Evolutionary conservation across 1,284 basidiomycete species (phyloP).

Genomic region (Tilletia indica): DNA sequence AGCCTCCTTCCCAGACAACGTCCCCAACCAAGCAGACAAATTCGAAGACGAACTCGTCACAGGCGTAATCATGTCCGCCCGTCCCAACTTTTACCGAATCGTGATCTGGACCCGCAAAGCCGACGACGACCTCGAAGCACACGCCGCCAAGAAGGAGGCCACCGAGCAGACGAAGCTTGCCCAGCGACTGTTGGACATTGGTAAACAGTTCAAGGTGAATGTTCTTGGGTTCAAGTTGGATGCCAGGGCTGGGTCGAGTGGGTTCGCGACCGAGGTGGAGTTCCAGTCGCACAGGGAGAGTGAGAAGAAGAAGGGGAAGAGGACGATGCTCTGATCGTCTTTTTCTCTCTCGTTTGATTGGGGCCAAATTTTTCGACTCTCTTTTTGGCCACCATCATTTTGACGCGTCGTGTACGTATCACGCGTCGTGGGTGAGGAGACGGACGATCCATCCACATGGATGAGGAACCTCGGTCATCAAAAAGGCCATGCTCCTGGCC

Average conservation of each 20-base stretch:
- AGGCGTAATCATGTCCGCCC: conserved; percentile 86
- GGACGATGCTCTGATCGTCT: conserved; percentile 62
- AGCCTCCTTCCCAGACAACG: conserved; percentile 37
- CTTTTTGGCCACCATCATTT: too few relatives aligned
- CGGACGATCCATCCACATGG: too few relatives aligned
- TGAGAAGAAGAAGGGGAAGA: conserved; percentile 84
- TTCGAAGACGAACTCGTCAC: conserved; percentile 47
- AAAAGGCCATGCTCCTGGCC: too few relatives aligned
- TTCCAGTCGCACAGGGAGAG: conserved; percentile 91
- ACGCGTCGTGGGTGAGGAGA: too few relatives aligned
- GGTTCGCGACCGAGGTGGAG: conserved; percentile 73
- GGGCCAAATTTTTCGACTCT: too few relatives aligned
- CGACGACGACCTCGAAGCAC: conserved; percentile 64
- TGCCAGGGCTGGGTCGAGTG: conserved; percentile 67
- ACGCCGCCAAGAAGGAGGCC: conserved; percentile 31
- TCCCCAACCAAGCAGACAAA: conserved; percentile 31
- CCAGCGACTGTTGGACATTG: conserved; percentile 71
- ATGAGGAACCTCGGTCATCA: too few relatives aligned
- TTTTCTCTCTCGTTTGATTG: background rate
- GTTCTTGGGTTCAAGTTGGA: conserved; percentile 78
- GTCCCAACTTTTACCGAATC: conserved; percentile 91
- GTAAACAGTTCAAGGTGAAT: conserved; percentile 81
- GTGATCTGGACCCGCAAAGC: conserved; percentile 86
- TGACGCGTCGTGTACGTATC: too few relatives aligned
- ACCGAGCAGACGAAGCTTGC: conserved; percentile 63